Evolutionary conservation across 257 asterid genomes (phyloP), one percentile per base, ranked within the genome.

Genomic region (Linderniella brevidens): DNA sequence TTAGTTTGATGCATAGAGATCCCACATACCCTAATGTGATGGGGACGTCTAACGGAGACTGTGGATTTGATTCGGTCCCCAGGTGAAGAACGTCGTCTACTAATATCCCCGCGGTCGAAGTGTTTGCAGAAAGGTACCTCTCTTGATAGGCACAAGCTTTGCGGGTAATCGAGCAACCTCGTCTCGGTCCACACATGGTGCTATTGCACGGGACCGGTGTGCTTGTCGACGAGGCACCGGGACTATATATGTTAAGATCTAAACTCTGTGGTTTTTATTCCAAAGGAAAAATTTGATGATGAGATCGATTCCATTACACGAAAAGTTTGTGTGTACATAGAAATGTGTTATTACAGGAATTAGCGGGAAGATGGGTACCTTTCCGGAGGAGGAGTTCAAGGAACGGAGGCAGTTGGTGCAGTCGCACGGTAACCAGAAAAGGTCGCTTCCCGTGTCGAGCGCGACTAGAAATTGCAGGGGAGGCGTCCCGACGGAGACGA

Each of bases 391-490:
- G 6, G 75, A 11, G 58, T 62, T 67, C 58, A 76, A 56, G 69
- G 68, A 70, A 48, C 68, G 69, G 8, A 52, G 78, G 48, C 97
- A 87, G 19, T 20, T 67, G 40, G 59, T 48, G 55, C 97, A 87
- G 32, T 80, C 81, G 50, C 97, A 87, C 10, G 97, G 97, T 58
- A 87, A 60, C 97, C 97, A 87, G 48, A 87, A 87, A 63, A 87
- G 73, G 67, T 87, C 84, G 18, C 97, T 87, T 38, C 97, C 97
- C 0, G 97, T 87, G 69, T 87, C 97, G 13, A 87, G 97, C 35
- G 97, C 95, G 63, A 87, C 97, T 13, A 83, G 62, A 57, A 62
- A 87, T 48, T 69, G 37, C 16, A 62, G 19, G 11, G 72, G 52
- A 11, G 97, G 97, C 11, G 83, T 78, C 4, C 97, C 97, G 59